phyloP scores from a whole-genome alignment of 495 filamentous ascomycete species.

The Annulohypoxylon bovei region DNA sequence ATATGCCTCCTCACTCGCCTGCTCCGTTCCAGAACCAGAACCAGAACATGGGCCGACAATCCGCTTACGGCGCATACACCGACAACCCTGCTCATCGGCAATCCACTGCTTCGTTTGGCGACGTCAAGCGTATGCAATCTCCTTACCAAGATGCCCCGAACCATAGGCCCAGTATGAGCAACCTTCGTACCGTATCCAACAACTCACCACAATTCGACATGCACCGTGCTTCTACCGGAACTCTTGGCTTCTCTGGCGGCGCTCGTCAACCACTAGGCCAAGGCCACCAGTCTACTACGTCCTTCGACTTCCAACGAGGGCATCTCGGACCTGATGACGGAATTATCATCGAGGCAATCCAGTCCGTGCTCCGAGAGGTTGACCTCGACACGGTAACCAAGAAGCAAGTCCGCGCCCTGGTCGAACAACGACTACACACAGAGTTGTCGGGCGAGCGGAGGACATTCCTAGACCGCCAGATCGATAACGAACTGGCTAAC shows the following conservation, averaged over 20 bases:
- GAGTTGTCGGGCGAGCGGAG: conserved; percentile 83
- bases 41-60: conserved; percentile 57
- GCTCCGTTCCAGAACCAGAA: conserved; percentile 72
- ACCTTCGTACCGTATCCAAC: conserved; percentile 50
- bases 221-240: conserved; percentile 49
- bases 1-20: conserved; percentile 84
- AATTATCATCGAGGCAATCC: conserved; percentile 83
- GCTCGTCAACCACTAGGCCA: conserved; percentile 54
- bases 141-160: conserved; percentile 63
- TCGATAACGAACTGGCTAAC: conserved; percentile 92
- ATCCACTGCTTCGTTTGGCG: conserved; percentile 62
- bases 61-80: conserved; percentile 50
- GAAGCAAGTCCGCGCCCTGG: conserved; percentile 92
- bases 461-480: conserved; percentile 86
- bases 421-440: conserved; percentile 91
- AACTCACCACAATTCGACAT: conserved; percentile 44
- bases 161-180: conserved; percentile 47
- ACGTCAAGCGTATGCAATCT: conserved; percentile 52
- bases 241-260: conserved; percentile 53
- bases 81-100: conserved; percentile 59
- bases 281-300: conserved; percentile 68
- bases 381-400: conserved; percentile 96
- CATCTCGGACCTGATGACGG: conserved; percentile 76
- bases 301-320: conserved; percentile 79
- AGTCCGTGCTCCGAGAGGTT: conserved; percentile 83